Evolutionary conservation across 2,329 filamentous ascomycete genomes (phyloP).

Genomic region (Pseudocercospora ulei): DNA sequence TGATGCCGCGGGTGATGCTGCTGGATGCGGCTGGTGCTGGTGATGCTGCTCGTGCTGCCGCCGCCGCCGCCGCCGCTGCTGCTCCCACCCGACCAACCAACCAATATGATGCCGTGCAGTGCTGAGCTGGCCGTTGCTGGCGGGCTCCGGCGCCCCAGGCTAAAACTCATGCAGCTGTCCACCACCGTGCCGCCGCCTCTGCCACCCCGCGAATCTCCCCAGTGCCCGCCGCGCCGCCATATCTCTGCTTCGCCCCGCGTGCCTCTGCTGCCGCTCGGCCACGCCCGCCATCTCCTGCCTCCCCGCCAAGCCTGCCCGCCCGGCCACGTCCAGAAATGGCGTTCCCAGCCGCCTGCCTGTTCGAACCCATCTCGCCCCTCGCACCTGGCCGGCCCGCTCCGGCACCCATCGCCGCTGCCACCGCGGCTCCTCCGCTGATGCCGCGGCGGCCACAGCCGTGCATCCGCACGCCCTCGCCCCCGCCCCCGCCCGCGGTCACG

Average conservation of each 20-base stretch:
- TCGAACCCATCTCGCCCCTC: constrained; percentile 11
- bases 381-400: constrained; percentile 12
- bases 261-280: constrained; percentile 9
- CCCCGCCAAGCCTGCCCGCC: too few species aligned
- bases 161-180: constrained; percentile 32
- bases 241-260: constrained; percentile 19
- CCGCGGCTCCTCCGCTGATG: constrained; percentile 11
- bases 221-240: constrained; percentile 22
- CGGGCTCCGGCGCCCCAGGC: constrained; percentile 31
- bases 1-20: too few species aligned
- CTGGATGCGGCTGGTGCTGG: too few species aligned
- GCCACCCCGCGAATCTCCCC: constrained; percentile 23
- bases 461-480: constrained; percentile 6
- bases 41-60: constrained; percentile 15
- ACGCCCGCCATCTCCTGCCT: constrained; percentile 10
- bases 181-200: constrained; percentile 27
- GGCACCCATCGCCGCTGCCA: constrained; percentile 8
- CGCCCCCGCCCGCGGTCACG: constrained; percentile 8
- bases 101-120: constrained; percentile 27
- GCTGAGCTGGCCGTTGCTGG: constrained; percentile 34
- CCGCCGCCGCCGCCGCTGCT: too few species aligned
- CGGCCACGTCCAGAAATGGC: constrained; percentile 22
- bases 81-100: constrained; percentile 23
- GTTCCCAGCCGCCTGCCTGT: constrained; percentile 19
- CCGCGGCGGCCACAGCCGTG: constrained; percentile 10